Conservation (phyloP, 495 filamentous ascomycete species). For the Penicillium manginii region DNA sequence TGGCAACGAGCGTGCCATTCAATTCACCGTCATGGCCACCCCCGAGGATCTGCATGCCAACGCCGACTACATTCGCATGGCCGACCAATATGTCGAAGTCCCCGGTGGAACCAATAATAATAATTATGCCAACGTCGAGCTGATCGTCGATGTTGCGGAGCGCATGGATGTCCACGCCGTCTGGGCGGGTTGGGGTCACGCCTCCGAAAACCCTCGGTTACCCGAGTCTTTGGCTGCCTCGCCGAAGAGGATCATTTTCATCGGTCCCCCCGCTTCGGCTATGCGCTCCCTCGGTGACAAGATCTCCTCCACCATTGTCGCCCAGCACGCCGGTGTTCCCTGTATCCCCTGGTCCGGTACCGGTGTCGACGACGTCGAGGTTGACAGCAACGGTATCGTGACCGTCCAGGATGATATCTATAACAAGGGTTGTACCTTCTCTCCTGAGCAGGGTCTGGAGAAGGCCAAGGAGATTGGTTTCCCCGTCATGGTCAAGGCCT, state of each 20-base stretch:
- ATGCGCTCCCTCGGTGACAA: conserved; percentile 99
- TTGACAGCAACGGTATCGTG: conserved; percentile 85
- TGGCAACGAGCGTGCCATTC: conserved; percentile 95
- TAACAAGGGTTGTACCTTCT: conserved; percentile 85
- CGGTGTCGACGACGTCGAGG: conserved; percentile 78
- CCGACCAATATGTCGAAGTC: conserved; percentile 97
- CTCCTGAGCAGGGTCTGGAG: conserved; percentile 83
- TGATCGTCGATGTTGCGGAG: conserved; percentile 99
- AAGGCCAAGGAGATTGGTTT: conserved; percentile 93
- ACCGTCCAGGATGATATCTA: conserved; percentile 89
- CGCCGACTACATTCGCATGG: conserved; percentile 99
- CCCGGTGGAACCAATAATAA: conserved; percentile 99
- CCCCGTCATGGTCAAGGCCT: conserved; percentile 99
- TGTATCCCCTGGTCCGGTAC: conserved; percentile 99
- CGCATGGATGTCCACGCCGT: conserved; percentile 98
- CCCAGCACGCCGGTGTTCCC: conserved; percentile 94
- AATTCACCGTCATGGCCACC: conserved; percentile 99
- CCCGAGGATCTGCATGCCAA: conserved; percentile 98
- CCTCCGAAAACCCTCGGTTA: conserved; percentile 97
- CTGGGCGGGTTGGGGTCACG: conserved; percentile 99
- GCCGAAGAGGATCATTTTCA: conserved; percentile 98
- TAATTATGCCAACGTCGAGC: conserved; percentile 99
- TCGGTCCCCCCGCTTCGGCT: conserved; percentile 94
- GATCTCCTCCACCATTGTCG: conserved; percentile 99
- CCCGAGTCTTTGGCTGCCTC: conserved; percentile 95